A percentile compares a stretch with the other conserved stretches of the same genome.
These are phyloP conservation scores for Sugiyamaella grinbergsii DNA, from an alignment of 1,139 yeast species.

Conservation along the genomic window DNA sequence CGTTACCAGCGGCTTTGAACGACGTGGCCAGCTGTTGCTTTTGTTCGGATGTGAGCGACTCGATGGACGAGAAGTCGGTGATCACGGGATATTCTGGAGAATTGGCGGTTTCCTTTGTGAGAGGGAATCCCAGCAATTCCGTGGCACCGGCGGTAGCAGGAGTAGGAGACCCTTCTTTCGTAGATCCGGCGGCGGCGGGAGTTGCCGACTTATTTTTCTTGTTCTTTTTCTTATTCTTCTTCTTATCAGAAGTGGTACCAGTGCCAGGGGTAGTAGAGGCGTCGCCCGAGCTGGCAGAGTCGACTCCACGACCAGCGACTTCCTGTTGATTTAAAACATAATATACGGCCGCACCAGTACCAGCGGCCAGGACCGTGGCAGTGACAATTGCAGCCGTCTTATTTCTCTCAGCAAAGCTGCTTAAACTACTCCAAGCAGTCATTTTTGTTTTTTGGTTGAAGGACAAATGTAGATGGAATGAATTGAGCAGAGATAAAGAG, in stretches of 20 bases:
- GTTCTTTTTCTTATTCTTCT: constrained; percentile 35
- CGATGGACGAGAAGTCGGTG: constrained; percentile 47
- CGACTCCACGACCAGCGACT: not conserved
- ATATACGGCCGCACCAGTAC: constrained; percentile 40
- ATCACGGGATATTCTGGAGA: constrained; percentile 40
- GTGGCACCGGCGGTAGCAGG: constrained; percentile 13
- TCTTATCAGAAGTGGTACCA: constrained; percentile 26
- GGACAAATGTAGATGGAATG: not conserved
- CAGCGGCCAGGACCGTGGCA: constrained; percentile 39
- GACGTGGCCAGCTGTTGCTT: constrained; percentile 71
- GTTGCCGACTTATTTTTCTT: constrained; percentile 35
- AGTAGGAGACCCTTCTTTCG: constrained; percentile 5
- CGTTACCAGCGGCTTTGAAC: constrained; percentile 89
- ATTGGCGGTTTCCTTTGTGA: constrained; percentile 33
- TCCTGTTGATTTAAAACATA: constrained; percentile 29
- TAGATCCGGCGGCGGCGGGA: constrained; percentile 11
- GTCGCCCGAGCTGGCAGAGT: not conserved
- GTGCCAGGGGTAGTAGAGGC: constrained; percentile 9
- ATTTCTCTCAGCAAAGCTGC: constrained; percentile 34
- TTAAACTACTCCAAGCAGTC: constrained; percentile 21
- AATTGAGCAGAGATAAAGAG: not conserved
- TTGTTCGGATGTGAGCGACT: constrained; percentile 53
- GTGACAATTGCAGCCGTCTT: constrained; percentile 40
- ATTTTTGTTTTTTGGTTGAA: not conserved
- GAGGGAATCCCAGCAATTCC: constrained; percentile 31